Base-by-base conservation (phyloP, 2,329 filamentous ascomycete genomes). In the Xylariales sp. region DNA sequence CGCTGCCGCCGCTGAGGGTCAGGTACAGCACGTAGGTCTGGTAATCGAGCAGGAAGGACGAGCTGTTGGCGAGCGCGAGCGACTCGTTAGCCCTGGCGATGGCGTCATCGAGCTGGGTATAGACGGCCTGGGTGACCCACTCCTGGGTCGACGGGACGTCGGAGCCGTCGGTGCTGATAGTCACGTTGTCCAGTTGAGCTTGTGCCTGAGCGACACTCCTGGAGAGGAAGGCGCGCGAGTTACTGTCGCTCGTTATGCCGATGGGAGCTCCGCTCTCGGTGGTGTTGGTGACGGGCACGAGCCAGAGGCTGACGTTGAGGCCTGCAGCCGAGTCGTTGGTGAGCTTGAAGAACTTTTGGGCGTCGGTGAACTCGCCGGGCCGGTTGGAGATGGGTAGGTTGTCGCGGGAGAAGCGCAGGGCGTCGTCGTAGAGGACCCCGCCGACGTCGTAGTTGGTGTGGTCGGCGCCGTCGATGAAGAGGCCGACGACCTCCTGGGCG, bases 271-370 rank as follows among this genome's bases (percentile, higher is more conserved):
- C 29, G 14, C 10, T 31, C 6, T 31, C 15, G 29, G n/a, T 31
- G n/a, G n/a, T 16, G 29, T 31, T 31, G 29, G 29, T 31, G n/a
- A 31, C 29, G 29, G 29, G 29, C n/a, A 31, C 29, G 29, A 31
- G 29, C 29, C 29, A 31, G 6, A 31, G 16, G 29, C 29, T 31
- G 29, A 31, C 29, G 29, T 18, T 19, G 29, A 31, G 29, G 15
- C 29, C 29, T 10, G 29, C 29, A 12, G 29, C 29, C 29, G 29
- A 31, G 29, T 31, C 29, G 29, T 31, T 31, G 29, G 29, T 31
- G 16, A 31, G 16, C 4, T 16, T 16, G 15, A 31, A 31, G 29
- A 15, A 31, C 15, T 31, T 31, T 31, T 31, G 29, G 7, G 29
- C 29, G 29, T 31, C 29, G 16, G 29, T 31, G 29, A 31, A 31